These are phyloP conservation scores for Flaveria floridana DNA, from an alignment of 140 eudicot species.

Conservation along the genomic window DNA sequence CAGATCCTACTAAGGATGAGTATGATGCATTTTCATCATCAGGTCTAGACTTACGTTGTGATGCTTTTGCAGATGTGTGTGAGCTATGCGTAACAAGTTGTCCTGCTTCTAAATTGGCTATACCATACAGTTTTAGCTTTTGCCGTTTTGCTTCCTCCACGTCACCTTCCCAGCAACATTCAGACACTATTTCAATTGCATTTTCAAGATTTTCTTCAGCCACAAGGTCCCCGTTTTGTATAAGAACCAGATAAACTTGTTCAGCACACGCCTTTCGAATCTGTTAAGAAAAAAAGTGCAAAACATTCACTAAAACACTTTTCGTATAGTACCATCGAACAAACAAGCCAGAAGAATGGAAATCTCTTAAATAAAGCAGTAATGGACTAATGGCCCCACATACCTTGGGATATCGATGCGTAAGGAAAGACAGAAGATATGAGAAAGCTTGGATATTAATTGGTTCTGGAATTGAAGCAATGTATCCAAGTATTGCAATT, in stretches of 20 bases:
- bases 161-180: constrained; percentile 97
- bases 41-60: constrained; percentile 31
- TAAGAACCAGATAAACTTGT: constrained; percentile 90
- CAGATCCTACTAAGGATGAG: constrained; percentile 86
- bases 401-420: constrained; percentile 94
- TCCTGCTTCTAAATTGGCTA: constrained; percentile 55
- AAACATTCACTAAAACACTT: not conserved
- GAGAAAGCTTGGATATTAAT: constrained; percentile 63
- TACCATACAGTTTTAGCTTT: constrained; percentile 45
- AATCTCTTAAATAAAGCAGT: not conserved
- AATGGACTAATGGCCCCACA: not conserved
- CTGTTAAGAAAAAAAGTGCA: constrained; percentile 34
- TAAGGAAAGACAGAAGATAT: constrained; percentile 68
- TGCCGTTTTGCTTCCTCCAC: constrained; percentile 70
- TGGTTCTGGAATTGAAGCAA: constrained; percentile 74
- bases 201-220: constrained; percentile 53
- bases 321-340: not conserved
- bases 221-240: constrained; percentile 72
- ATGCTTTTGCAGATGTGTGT: constrained; percentile 27
- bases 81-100: constrained; percentile 33
- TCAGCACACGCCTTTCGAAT: constrained; percentile 92
- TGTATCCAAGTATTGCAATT: constrained; percentile 87
- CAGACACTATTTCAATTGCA: constrained; percentile 75
- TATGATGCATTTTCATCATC: constrained; percentile 84
- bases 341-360: not conserved